A percentile compares a stretch with the other conserved stretches of the same genome.
Conservation (phyloP, 73 alveolate genomes). For the Tetrahymena malaccensis region DNA sequence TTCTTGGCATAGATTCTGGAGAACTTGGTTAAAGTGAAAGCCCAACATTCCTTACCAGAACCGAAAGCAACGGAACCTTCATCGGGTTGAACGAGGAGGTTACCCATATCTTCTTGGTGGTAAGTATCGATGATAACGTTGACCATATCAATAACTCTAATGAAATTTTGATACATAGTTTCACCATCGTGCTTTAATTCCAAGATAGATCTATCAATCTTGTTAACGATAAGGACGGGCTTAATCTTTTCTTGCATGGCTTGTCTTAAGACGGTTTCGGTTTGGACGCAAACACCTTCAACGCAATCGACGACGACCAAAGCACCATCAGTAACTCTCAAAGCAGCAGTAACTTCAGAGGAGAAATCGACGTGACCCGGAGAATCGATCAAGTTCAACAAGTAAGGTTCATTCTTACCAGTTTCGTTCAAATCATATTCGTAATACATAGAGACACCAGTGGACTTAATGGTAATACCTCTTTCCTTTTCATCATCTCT, state of each 20-base stretch:
- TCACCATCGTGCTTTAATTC: conserved; percentile 86
- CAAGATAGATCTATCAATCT: conserved; percentile 86
- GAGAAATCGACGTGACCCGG: conserved; percentile 99
- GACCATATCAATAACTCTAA: conserved; percentile 93
- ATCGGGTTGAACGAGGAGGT: conserved; percentile 71
- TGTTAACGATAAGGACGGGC: conserved; percentile 97
- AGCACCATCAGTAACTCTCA: conserved; percentile 99
- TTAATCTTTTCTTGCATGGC: conserved; percentile 93
- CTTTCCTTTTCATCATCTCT: conserved; percentile 98
- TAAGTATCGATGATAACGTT: conserved; percentile 90
- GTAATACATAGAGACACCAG: conserved; percentile 98
- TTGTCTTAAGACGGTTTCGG: conserved; percentile 97
- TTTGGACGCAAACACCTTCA: conserved; percentile 97
- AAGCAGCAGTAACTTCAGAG: conserved; percentile 97
- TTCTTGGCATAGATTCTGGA: conserved; percentile 90
- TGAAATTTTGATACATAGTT: conserved; percentile 81
- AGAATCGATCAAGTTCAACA: conserved; percentile 95
- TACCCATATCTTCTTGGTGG: conserved; percentile 78
- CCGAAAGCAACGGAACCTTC: conserved; percentile 98
- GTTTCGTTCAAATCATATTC: conserved; percentile 64
- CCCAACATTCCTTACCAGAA: conserved; percentile 97
- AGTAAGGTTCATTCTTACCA: conserved; percentile 46
- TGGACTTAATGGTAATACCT: conserved; percentile 97
- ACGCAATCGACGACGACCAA: conserved; percentile 98
- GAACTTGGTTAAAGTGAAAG: conserved; percentile 94